Evolutionary conservation across 2,329 filamentous ascomycete genomes (phyloP).

Genomic region (Alternaria triticimaculans): DNA sequence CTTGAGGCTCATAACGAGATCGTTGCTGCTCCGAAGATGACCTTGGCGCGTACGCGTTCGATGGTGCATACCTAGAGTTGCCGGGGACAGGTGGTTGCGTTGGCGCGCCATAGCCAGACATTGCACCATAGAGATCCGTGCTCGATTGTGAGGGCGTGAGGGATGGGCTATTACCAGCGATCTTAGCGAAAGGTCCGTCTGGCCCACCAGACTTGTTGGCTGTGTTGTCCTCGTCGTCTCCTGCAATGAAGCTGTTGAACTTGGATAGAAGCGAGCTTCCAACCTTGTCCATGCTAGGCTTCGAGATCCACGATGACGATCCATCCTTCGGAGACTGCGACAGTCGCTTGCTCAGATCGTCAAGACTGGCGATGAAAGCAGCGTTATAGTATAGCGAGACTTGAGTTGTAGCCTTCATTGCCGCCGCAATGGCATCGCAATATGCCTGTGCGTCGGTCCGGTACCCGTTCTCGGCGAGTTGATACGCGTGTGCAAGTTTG

Average conservation of each 20-base stretch:
- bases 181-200: constrained; percentile 80
- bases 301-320: constrained; percentile 87
- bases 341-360: constrained; percentile 82
- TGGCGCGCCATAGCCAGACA: constrained; percentile 61
- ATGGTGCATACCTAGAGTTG: constrained; percentile 51
- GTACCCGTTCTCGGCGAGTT: constrained; percentile 82
- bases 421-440: constrained; percentile 79
- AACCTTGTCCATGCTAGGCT: constrained; percentile 94
- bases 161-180: constrained; percentile 68
- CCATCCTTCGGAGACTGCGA: constrained; percentile 85
- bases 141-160: constrained; percentile 66
- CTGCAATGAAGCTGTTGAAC: constrained; percentile 95
- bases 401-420: constrained; percentile 81
- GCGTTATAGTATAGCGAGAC: constrained; percentile 86
- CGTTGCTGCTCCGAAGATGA: constrained; percentile 60
- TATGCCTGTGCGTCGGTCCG: constrained; percentile 87
- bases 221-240: constrained; percentile 77
- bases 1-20: constrained; percentile 55
- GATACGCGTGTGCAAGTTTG: constrained; percentile 87
- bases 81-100: constrained; percentile 28
- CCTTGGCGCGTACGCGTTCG: constrained; percentile 52
- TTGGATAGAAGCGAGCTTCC: constrained; percentile 88
- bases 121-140: constrained; percentile 76
- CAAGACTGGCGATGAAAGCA: constrained; percentile 74
- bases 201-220: constrained; percentile 64